Percentiles rank a stretch among this genome's conserved stretches.
phyloP scores from a whole-genome alignment of 164 flowering plant species.

The Dillenia suffruticosa region DNA sequence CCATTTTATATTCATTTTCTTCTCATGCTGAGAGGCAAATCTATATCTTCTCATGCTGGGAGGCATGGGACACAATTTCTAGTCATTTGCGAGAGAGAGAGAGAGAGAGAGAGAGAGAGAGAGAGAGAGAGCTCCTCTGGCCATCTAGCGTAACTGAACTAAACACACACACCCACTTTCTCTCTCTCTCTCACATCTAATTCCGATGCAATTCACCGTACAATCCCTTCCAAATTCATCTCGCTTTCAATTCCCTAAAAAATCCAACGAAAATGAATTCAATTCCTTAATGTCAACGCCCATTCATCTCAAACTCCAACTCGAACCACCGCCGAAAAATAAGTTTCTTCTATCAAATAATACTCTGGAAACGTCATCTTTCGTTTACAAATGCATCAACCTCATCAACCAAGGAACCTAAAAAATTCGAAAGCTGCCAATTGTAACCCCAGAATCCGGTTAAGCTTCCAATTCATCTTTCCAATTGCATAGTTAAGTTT shows the following conservation, averaged over 20 bases:
- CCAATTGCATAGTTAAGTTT: no score
- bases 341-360: not conserved
- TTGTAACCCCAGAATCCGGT: constrained; percentile 45
- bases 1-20: no score
- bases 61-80: no score
- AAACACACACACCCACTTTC: not conserved
- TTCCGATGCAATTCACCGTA: constrained; percentile 24
- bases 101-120: no score
- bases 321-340: no score
- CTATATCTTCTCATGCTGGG: no score
- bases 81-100: no score
- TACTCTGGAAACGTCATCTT: constrained; percentile 32
- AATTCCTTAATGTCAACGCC: constrained; percentile 11
- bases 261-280: constrained; percentile 2
- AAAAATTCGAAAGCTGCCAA: constrained; percentile 31
- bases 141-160: no score
- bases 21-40: no score
- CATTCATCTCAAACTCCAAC: not conserved
- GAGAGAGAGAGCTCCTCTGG: no score
- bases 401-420: constrained; percentile 10
- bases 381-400: constrained; percentile 20
- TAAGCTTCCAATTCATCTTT: constrained; percentile 20
- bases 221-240: constrained; percentile 10
- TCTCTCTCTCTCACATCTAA: constrained; percentile 15
- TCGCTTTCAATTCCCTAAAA: constrained; percentile 20